Conservation (phyloP, 1,284 basidiomycete species). For the Irpex sp. region DNA sequence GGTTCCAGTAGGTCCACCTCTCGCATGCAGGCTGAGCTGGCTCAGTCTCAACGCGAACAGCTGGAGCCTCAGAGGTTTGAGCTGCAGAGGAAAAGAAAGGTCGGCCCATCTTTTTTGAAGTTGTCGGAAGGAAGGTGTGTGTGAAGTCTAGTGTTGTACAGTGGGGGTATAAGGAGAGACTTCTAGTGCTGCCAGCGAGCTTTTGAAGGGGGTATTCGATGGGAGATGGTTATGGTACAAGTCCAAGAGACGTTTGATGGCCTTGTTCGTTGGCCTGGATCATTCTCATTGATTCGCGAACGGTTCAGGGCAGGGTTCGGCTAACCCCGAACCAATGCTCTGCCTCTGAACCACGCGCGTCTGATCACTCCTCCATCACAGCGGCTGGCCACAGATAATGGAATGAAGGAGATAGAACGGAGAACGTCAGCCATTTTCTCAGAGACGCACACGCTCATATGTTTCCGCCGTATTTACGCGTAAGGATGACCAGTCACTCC, state of each 20-base stretch:
- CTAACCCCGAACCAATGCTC: neutral
- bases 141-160: constrained; percentile 12
- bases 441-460: neutral
- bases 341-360: neutral
- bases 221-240: neutral
- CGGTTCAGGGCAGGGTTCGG: neutral
- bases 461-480: neutral
- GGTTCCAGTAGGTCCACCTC: constrained; percentile 62
- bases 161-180: constrained; percentile 16
- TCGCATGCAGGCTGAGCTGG: constrained; percentile 38
- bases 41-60: constrained; percentile 49
- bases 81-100: constrained; percentile 50
- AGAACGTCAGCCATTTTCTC: neutral
- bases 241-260: neutral
- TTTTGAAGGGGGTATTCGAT: constrained; percentile 21
- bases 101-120: constrained; percentile 51
- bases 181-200: constrained; percentile 22
- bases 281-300: constrained; percentile 1
- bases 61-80: constrained; percentile 37
- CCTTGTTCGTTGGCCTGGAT: constrained; percentile 9
- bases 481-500: neutral
- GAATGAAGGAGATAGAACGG: neutral
- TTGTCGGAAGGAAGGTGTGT: neutral
- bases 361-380: neutral
- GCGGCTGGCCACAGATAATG: neutral